phyloP scores from a whole-genome alignment of 768 basidiomycete genomes.

The Lanmaoa rubissima region DNA sequence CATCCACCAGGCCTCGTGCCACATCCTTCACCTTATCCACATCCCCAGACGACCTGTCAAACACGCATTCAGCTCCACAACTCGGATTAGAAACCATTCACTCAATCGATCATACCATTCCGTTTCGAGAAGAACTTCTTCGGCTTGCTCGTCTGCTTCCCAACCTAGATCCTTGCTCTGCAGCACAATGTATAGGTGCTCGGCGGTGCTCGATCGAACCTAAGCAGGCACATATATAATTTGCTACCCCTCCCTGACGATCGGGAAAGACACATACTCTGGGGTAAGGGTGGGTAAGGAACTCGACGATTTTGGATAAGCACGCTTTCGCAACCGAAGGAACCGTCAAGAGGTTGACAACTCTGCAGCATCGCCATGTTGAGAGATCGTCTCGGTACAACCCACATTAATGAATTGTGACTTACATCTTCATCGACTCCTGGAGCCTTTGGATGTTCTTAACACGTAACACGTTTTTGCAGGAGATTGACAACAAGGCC shows the following conservation, averaged over 20 bases:
- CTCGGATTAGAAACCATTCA: constrained; percentile 4
- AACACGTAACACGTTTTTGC: constrained; percentile 61
- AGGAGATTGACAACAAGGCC: constrained; percentile 52
- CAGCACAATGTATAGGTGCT: constrained; percentile 75
- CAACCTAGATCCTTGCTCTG: constrained; percentile 65
- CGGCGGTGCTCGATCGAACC: constrained; percentile 80
- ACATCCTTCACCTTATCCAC: constrained; percentile 37
- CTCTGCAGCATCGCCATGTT: constrained; percentile 40
- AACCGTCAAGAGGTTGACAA: constrained; percentile 61
- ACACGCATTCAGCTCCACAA: constrained; percentile 29
- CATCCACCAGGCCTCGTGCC: constrained; percentile 40
- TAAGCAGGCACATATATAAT: constrained; percentile 29
- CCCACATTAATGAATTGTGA: constrained; percentile 29
- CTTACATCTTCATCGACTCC: constrained; percentile 82
- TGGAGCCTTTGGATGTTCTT: constrained; percentile 84
- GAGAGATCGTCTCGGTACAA: constrained; percentile 9
- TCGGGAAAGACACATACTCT: constrained; percentile 48
- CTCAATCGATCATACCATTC: constrained; percentile 58
- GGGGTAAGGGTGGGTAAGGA: constrained; percentile 80
- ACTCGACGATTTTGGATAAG: constrained; percentile 48
- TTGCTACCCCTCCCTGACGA: constrained; percentile 10
- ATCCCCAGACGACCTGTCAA: constrained; percentile 49
- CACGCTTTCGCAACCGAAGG: constrained; percentile 41
- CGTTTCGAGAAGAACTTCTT: constrained; percentile 74
- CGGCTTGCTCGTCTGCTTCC: constrained; percentile 59